Base-by-base conservation (phyloP, 2,329 filamentous ascomycete species). In the Exophiala dermatitidis region DNA sequence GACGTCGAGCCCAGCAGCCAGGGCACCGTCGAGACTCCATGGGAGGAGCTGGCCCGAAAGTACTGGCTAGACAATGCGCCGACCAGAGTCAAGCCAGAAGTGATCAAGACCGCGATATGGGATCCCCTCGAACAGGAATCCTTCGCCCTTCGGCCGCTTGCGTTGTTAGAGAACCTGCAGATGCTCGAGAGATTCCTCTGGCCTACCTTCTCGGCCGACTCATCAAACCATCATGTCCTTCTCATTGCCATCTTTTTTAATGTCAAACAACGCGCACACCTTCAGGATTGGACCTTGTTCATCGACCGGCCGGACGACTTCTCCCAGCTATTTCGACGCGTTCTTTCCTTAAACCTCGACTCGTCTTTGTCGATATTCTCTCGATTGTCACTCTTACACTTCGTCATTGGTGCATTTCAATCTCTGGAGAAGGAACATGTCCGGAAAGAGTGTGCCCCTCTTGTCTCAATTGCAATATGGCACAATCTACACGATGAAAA, bases 391-490 rank as follows among this genome's bases (percentile, higher is more conserved):
- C 80, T 97, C n/a, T 75, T 98, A 26, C 86, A 82, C 28, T 97
- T 97, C 70, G 78, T 97, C 58, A 94, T 95, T 47, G 82, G 85
- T 61, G 88, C 91, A 34, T 98, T 96, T 67, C 90, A 97, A 69
- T 96, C 90, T 44, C 77, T 98, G 32, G 94, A 98, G 68, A 90
- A 84, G 66, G 80, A 81, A 36, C 80, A 95, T 52, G 87, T 98
- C 46, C 84, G 93, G 58, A 97, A 96, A 69, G 93, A 98, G 74
- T 97, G 93, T 70, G 93, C 91, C 4, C 89, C 94, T 1, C 75
- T 98, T 48, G 91, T 98, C 19, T 93, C 90, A 8, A 95, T 98
- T 63, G 85, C 88, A 1, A 89, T 93, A 63, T 98, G 93, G 93
- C 88, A 97, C 65, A 94, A 95, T 66, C 73, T 98, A 36, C 86